Conservation (phyloP, 2,329 filamentous ascomycete genomes). For the Trichophyton verrucosum region DNA sequence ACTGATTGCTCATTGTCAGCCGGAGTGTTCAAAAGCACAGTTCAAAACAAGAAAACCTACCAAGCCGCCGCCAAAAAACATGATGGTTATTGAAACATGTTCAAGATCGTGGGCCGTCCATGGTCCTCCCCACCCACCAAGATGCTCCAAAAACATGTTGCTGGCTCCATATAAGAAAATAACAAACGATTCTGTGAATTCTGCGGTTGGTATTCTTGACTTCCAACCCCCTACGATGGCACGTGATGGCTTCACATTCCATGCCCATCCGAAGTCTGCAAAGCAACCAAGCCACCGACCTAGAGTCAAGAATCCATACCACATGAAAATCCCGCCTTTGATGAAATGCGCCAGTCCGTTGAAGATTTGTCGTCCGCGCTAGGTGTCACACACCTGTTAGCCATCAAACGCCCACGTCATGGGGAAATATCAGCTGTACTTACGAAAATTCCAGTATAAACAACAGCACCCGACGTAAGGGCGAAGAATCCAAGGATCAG, state of each 20-base stretch:
- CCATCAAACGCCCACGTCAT: not conserved
- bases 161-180: conserved; percentile 83
- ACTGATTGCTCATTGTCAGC: conserved; percentile 30
- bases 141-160: conserved; percentile 86
- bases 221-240: conserved; percentile 51
- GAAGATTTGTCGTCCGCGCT: conserved; percentile 60
- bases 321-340: conserved; percentile 91
- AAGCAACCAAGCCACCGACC: conserved; percentile 87
- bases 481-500: conserved; percentile 65
- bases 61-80: conserved; percentile 87
- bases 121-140: conserved; percentile 55
- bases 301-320: conserved; percentile 75
- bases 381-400: conserved; percentile 11
- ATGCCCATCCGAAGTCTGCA: conserved; percentile 83
- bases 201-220: conserved; percentile 54
- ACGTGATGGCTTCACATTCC: conserved; percentile 65
- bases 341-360: conserved; percentile 85
- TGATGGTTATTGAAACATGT: conserved; percentile 80
- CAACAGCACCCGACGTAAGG: conserved; percentile 58
- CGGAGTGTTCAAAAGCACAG: conserved; percentile 5
- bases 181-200: conserved; percentile 79
- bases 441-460: conserved; percentile 76
- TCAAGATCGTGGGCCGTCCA: conserved; percentile 78
- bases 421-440: conserved; percentile 29
- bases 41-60: conserved; percentile 33